Evolutionary conservation across 495 filamentous ascomycete species (phyloP).

Genomic region (Rhizodiscina lignyota): DNA sequence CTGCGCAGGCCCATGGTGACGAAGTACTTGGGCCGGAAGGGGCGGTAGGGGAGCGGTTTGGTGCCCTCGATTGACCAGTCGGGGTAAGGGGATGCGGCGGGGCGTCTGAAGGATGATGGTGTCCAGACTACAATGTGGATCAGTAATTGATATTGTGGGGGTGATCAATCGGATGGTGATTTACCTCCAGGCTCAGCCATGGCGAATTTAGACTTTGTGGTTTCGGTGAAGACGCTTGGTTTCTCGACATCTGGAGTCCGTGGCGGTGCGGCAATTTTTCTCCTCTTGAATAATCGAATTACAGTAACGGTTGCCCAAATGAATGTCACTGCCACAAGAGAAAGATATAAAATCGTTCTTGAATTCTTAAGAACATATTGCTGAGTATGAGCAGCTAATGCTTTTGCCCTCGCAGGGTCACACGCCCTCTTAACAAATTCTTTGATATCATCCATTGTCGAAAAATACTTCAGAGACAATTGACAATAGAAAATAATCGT

Average conservation of each 20-base stretch:
- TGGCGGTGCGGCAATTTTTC: too few relatives aligned
- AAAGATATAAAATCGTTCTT: too few relatives aligned
- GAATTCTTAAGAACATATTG: too few relatives aligned
- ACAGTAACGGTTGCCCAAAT: too few relatives aligned
- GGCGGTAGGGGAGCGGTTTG: conserved; percentile 69
- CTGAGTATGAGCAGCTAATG: too few relatives aligned
- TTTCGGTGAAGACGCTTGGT: conserved; percentile 4
- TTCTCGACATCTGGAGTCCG: conserved; percentile 21
- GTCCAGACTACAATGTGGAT: conserved; percentile 40
- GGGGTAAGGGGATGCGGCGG: conserved; percentile 47
- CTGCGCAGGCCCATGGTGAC: conserved; percentile 72
- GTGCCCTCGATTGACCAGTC: conserved; percentile 56
- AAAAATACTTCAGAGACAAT: too few relatives aligned
- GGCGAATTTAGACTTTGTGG: conserved; percentile 9
- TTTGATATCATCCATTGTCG: too few relatives aligned
- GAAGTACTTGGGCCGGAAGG: conserved; percentile 63
- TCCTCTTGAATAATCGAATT: too few relatives aligned
- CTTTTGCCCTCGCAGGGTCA: too few relatives aligned
- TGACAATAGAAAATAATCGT: too few relatives aligned
- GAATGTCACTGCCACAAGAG: too few relatives aligned
- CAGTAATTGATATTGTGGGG: not conserved
- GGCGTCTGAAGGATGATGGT: conserved; percentile 50
- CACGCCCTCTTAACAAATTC: too few relatives aligned
- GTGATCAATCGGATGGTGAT: not conserved
- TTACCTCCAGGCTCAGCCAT: conserved; percentile 19